Evolutionary conservation across 345 rosid genomes (phyloP).

Genomic region (Corchorus capsularis): DNA sequence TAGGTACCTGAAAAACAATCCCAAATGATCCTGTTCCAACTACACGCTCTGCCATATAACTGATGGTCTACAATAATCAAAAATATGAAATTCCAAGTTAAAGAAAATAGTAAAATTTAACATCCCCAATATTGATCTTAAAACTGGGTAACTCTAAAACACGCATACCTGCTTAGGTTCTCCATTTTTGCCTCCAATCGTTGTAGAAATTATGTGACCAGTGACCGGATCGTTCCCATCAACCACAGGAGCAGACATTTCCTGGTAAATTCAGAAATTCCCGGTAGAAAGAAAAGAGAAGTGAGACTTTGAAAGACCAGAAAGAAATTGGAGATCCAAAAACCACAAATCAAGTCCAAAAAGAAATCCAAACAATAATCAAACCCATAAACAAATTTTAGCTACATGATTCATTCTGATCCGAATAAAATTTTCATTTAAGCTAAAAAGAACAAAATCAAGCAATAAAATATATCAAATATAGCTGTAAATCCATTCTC

Average conservation of each 20-base stretch:
- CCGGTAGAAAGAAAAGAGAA: not conserved
- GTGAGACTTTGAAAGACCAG: not conserved
- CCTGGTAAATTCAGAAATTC: slow-evolving; percentile 44
- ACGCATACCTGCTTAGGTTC: slow-evolving; percentile 76
- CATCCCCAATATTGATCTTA: not conserved
- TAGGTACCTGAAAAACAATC: slow-evolving; percentile 70
- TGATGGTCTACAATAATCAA: slow-evolving; percentile 60
- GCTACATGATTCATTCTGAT: not conserved
- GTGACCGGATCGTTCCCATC: slow-evolving; percentile 77
- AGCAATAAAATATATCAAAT: not conserved
- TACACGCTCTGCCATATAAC: slow-evolving; percentile 93
- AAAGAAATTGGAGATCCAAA: not conserved
- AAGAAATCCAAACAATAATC: not conserved
- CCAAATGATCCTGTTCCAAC: slow-evolving; percentile 91
- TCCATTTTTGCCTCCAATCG: slow-evolving; percentile 90
- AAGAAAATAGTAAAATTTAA: not conserved
- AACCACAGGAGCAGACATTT: slow-evolving; percentile 67
- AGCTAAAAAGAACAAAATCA: slow-evolving; percentile 22
- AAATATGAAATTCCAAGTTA: slow-evolving; percentile 10
- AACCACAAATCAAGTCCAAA: slow-evolving; percentile 19
- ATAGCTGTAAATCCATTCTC: not conserved
- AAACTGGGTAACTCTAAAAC: not conserved
- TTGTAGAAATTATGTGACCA: slow-evolving; percentile 87
- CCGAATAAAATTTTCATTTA: not conserved
- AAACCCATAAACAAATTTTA: not conserved